These are phyloP conservation scores for Babesia bigemina DNA, from an alignment of 169 alveolate species.

Conservation along the genomic window DNA sequence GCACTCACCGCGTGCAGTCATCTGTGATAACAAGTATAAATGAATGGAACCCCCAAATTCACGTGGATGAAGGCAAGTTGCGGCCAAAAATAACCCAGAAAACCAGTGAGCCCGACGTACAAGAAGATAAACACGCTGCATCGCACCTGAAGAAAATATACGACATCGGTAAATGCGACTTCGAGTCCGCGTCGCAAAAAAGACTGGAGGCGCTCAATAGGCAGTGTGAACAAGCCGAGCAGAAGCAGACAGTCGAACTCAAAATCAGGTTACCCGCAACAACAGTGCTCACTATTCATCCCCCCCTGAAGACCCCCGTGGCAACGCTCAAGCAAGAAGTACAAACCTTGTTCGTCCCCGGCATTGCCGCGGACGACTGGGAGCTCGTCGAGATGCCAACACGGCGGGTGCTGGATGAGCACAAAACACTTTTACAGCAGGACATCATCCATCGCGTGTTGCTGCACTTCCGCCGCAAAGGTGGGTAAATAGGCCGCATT, in stretches of 20 bases:
- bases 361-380: constrained; percentile 41
- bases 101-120: neutral
- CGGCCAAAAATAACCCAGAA: neutral
- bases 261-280: constrained; percentile 46
- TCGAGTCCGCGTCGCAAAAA: constrained; percentile 54
- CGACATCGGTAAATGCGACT: constrained; percentile 51
- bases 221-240: constrained; percentile 33
- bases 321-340: constrained; percentile 23
- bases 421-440: constrained; percentile 53
- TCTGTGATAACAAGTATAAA: neutral
- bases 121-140: constrained; percentile 21
- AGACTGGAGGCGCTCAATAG: constrained; percentile 38
- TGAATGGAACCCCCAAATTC: constrained; percentile 7
- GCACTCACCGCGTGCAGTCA: neutral
- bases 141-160: constrained; percentile 47
- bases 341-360: constrained; percentile 39
- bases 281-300: constrained; percentile 35
- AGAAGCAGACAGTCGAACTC: constrained; percentile 39
- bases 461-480: constrained; percentile 46
- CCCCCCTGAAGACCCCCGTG: constrained; percentile 46
- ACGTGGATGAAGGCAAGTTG: neutral
- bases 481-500: constrained; percentile 8
- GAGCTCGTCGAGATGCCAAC: constrained; percentile 59
- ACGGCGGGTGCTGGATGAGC: constrained; percentile 27
- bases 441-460: constrained; percentile 39